Conservation (phyloP, 441 rosid species). For the Gossypium trilobum region DNA sequence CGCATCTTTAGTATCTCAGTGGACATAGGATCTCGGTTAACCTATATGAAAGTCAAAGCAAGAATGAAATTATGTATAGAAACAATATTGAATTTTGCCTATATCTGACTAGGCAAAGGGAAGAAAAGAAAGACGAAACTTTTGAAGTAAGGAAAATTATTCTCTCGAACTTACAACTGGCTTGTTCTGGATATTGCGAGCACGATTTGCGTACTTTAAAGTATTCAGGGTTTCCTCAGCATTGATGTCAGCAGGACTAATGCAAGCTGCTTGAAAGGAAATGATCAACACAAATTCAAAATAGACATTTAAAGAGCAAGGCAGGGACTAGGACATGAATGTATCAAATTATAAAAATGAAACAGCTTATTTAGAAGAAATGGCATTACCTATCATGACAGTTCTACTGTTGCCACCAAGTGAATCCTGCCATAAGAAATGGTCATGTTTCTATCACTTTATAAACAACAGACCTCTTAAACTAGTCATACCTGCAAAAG, state of each 20-base stretch:
- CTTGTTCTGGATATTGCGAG: conserved; percentile 92
- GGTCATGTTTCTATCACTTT: conserved; percentile 8
- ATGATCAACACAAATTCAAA: background rate
- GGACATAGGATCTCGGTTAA: conserved; percentile 93
- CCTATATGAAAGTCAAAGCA: conserved; percentile 33
- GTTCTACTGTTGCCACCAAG: conserved; percentile 99
- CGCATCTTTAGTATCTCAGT: conserved; percentile 97
- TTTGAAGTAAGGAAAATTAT: conserved; percentile 9
- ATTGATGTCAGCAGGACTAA: conserved; percentile 97
- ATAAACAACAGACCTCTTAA: background rate
- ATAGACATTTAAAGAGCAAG: background rate
- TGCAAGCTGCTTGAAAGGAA: conserved; percentile 58
- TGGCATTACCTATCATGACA: conserved; percentile 77
- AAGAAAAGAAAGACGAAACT: conserved; percentile 1
- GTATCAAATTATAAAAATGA: background rate
- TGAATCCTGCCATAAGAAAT: conserved; percentile 60
- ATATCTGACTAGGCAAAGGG: background rate
- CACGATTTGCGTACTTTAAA: conserved; percentile 92
- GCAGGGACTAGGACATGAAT: background rate
- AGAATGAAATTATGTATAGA: background rate
- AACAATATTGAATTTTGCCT: background rate
- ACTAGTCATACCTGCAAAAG: conserved; percentile 68
- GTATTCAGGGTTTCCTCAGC: conserved; percentile 99
- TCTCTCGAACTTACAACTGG: conserved; percentile 65
- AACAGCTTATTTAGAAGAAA: background rate